A percentile compares a stretch with the other conserved stretches of the same genome.
Evolutionary conservation across 2,329 filamentous ascomycete genomes (phyloP).

Genomic region (Bertia moriformis): DNA sequence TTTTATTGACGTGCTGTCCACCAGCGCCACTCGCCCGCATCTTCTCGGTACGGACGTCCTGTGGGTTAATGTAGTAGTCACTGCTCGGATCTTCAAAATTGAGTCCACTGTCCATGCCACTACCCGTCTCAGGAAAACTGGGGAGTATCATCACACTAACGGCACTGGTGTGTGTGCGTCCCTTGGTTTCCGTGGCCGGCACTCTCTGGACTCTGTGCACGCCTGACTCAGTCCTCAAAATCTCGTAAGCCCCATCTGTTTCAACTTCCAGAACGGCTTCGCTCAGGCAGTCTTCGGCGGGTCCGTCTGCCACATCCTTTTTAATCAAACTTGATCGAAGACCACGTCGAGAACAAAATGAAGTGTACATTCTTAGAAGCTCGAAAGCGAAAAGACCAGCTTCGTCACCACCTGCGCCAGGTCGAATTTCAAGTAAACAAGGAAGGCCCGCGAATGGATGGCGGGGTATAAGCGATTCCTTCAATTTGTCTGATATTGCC

Average conservation of each 20-base stretch:
- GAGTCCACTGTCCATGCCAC: conserved; percentile 36
- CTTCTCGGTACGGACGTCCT: conserved; percentile 47
- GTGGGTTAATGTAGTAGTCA: conserved; percentile 32
- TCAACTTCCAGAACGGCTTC: conserved; percentile 51
- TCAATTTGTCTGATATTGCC: conserved; percentile 33
- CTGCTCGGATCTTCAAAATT: conserved; percentile 29
- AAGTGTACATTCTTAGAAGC: conserved; percentile 49
- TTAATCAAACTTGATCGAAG: conserved; percentile 10
- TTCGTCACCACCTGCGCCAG: conserved; percentile 56
- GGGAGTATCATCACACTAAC: conserved; percentile 53
- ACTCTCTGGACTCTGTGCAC: conserved; percentile 59
- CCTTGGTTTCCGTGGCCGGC: conserved; percentile 52
- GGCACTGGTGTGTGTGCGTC: conserved; percentile 51
- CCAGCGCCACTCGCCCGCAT: conserved; percentile 54
- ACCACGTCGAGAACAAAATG: conserved; percentile 31
- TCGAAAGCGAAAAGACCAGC: conserved; percentile 52
- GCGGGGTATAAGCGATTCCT: conserved; percentile 42
- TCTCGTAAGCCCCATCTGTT: conserved; percentile 42
- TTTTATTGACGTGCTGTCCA: conserved; percentile 59
- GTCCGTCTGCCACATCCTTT: conserved; percentile 29
- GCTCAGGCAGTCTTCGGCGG: conserved; percentile 27
- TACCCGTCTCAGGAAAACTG: conserved; percentile 32
- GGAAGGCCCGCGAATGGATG: conserved; percentile 53
- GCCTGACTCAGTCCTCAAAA: conserved; percentile 47
- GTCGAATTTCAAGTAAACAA: conserved; percentile 52